Evolutionary conservation across 345 rosid species (phyloP).

Genomic region (Jatropha curcas): DNA sequence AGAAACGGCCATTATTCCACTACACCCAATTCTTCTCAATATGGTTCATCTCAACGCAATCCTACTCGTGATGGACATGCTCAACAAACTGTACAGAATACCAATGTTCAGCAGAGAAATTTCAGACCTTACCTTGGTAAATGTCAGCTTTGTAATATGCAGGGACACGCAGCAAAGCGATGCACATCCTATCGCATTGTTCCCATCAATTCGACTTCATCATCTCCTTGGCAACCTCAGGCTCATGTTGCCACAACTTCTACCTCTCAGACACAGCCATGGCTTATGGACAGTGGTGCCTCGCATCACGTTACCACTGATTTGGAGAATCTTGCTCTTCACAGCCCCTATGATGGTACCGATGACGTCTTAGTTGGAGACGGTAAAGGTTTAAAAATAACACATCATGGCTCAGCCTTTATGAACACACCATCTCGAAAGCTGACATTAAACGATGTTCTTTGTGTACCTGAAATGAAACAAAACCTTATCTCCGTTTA

Average conservation of each 20-base stretch:
- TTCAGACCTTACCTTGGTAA: background rate
- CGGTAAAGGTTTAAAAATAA: background rate
- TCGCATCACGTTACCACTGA: background rate
- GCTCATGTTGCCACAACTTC: background rate
- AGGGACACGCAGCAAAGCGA: too few species aligned
- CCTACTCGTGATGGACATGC: background rate
- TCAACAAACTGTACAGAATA: background rate
- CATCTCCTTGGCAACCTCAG: background rate
- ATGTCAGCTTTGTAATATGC: too few species aligned
- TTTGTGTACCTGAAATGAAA: too few species aligned
- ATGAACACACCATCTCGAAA: too few species aligned
- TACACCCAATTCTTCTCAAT: too few species aligned
- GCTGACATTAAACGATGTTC: too few species aligned
- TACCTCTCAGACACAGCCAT: background rate
- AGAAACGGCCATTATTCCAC: too few species aligned
- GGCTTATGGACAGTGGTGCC: background rate
- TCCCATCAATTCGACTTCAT: too few species aligned
- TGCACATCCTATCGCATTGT: too few species aligned
- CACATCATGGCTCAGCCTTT: too few species aligned
- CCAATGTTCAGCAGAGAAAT: background rate
- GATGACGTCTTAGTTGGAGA: background rate
- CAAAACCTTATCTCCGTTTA: too few species aligned
- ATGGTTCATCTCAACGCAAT: too few species aligned
- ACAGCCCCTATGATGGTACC: background rate
- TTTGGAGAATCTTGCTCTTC: background rate